These are phyloP conservation scores for Candida palmyrensis DNA, from an alignment of 805 yeast species.

Conservation along the genomic window DNA sequence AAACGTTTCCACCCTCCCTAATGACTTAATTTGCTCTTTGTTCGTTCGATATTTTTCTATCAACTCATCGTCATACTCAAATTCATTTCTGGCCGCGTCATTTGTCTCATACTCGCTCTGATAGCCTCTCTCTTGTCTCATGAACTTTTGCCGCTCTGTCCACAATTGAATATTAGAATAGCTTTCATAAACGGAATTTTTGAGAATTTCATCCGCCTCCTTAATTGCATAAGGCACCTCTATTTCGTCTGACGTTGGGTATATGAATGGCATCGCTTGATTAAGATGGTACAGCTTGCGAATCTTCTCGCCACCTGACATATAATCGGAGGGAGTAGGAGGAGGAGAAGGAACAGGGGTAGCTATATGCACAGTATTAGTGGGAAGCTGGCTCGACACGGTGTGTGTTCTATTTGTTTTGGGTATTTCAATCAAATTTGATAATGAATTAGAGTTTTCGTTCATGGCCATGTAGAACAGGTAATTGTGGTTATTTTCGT, in stretches of 20 bases:
- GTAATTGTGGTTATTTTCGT: no score
- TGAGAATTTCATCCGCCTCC: conserved; percentile 72
- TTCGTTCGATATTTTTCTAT: conserved; percentile 28
- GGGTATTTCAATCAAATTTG: conserved; percentile 57
- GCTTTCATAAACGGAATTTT: conserved; percentile 57
- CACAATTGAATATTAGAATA: conserved; percentile 68
- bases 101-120: conserved; percentile 15
- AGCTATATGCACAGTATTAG: conserved; percentile 63
- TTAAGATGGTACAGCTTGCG: conserved; percentile 60
- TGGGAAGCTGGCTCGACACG: conserved; percentile 41
- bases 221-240: conserved; percentile 66
- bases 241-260: conserved; percentile 43
- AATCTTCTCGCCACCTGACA: conserved; percentile 44
- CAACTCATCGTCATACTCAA: conserved; percentile 18
- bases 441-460: conserved; percentile 46
- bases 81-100: conserved; percentile 3
- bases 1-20: conserved; percentile 55
- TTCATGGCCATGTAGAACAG: conserved; percentile 34
- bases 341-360: conserved; percentile 90
- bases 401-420: conserved; percentile 45
- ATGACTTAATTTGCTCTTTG: conserved; percentile 30
- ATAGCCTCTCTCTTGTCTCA: conserved; percentile 65
- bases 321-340: conserved; percentile 35
- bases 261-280: conserved; percentile 61
- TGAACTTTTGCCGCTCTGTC: conserved; percentile 64